Evolutionary conservation across 139 green algal species (phyloP).

Genomic region (Chlorella sp.): DNA sequence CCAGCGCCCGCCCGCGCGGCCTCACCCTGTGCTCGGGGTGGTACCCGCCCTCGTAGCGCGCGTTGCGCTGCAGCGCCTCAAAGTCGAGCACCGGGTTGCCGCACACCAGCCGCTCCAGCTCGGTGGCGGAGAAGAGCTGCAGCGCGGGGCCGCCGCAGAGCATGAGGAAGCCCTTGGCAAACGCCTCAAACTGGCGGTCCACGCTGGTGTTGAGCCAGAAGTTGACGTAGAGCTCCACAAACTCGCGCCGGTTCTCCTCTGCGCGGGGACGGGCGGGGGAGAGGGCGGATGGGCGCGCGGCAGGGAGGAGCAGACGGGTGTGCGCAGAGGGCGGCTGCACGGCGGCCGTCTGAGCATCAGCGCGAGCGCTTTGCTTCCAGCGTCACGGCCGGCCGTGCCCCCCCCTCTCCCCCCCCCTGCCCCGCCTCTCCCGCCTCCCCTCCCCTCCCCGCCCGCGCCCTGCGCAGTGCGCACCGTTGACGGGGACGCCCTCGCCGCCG

Average conservation of each 20-base stretch:
- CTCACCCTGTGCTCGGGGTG: slow-evolving; percentile 44
- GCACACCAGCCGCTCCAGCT: slow-evolving; percentile 90
- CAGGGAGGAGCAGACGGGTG: not conserved
- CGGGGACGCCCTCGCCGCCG: slow-evolving; percentile 67
- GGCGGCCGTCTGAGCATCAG: too few species aligned
- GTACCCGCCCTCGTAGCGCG: slow-evolving; percentile 91
- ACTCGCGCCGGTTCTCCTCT: slow-evolving; percentile 87
- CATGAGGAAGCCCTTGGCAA: slow-evolving; percentile 83
- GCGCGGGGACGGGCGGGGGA: not conserved
- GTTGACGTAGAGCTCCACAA: slow-evolving; percentile 80
- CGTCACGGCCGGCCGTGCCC: too few species aligned
- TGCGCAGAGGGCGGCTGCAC: not conserved
- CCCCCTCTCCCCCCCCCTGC: too few species aligned
- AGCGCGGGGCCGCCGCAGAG: slow-evolving; percentile 85
- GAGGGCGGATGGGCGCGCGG: not conserved
- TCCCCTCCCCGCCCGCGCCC: not conserved
- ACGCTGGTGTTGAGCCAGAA: slow-evolving; percentile 75
- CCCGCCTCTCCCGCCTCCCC: not conserved
- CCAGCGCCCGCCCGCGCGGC: not conserved
- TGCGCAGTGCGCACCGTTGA: slow-evolving; percentile 47
- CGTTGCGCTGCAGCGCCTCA: slow-evolving; percentile 71
- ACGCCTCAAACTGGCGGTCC: slow-evolving; percentile 79
- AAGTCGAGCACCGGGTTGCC: slow-evolving; percentile 93
- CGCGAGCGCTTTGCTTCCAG: too few species aligned
- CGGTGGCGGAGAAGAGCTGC: slow-evolving; percentile 86